Evolutionary conservation across 75 land plant species (phyloP).

Genomic region (Pinus tabuliformis): DNA sequence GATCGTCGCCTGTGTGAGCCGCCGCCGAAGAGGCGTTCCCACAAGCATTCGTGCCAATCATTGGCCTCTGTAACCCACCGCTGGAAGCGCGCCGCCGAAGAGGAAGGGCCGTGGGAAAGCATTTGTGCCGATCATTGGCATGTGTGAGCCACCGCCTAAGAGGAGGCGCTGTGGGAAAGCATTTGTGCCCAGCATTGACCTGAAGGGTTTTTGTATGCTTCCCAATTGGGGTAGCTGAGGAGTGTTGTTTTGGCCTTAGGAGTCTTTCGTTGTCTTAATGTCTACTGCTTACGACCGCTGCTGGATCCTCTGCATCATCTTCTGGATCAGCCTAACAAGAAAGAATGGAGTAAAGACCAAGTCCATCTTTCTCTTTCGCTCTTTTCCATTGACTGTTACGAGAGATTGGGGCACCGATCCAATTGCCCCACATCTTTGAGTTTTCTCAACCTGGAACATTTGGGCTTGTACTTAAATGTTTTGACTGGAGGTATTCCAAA

Average conservation of each 20-base stretch:
- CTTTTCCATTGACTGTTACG: conserved; percentile 43
- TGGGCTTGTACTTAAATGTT: too few species aligned
- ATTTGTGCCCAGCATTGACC: conserved; percentile 47
- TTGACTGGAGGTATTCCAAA: too few species aligned
- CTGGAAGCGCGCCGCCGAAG: too few species aligned
- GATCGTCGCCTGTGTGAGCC: conserved; percentile 61
- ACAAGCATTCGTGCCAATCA: too few species aligned
- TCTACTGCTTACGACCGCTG: conserved; percentile 45
- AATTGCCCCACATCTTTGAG: not conserved
- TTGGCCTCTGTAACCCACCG: too few species aligned
- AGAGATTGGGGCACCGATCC: conserved; percentile 23
- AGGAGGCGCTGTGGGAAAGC: conserved; percentile 60
- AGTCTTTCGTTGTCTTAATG: conserved; percentile 58
- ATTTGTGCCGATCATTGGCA: too few species aligned
- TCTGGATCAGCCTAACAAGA: not conserved
- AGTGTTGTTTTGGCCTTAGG: conserved; percentile 53
- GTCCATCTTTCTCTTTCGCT: conserved; percentile 40
- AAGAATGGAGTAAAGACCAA: conserved; percentile 11
- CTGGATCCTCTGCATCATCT: conserved; percentile 22
- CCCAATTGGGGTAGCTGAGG: conserved; percentile 6
- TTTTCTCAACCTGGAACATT: not conserved
- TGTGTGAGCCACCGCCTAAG: conserved; percentile 11
- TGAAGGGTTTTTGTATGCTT: not conserved
- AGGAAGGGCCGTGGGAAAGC: too few species aligned
- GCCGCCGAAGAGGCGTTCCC: too few species aligned